A percentile compares a stretch with the other conserved stretches of the same genome.
Evolutionary conservation across 1,139 yeast species (phyloP).

Genomic region (Kodamaea sp.): DNA sequence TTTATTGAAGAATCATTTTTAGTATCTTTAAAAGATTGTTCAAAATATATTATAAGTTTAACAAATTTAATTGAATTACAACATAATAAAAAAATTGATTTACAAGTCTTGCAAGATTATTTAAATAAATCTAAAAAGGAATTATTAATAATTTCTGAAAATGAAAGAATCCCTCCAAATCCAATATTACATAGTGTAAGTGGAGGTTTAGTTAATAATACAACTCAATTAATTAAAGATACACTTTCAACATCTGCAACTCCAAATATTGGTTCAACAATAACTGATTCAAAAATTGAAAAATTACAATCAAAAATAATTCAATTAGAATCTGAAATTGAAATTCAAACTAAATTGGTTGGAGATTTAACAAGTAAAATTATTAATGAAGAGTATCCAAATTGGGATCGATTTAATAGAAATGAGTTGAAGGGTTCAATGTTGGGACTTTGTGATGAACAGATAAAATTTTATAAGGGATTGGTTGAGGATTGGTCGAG

Average conservation of each 20-base stretch:
- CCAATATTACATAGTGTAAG: slow-evolving; percentile 26
- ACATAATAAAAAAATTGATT: slow-evolving; percentile 88
- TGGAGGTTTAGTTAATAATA: slow-evolving; percentile 40
- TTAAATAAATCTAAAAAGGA: slow-evolving; percentile 67
- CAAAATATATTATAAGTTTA: slow-evolving; percentile 76
- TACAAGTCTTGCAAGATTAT: slow-evolving; percentile 81
- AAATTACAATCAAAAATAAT: slow-evolving; percentile 32
- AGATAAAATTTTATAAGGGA: slow-evolving; percentile 71
- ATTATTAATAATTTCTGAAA: slow-evolving; percentile 47
- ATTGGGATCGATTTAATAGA: slow-evolving; percentile 79
- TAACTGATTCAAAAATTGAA: slow-evolving; percentile 33
- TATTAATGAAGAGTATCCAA: slow-evolving; percentile 74
- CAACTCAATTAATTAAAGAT: slow-evolving; percentile 45
- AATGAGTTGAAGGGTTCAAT: slow-evolving; percentile 71
- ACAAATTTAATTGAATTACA: slow-evolving; percentile 75
- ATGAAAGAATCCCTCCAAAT: slow-evolving; percentile 27
- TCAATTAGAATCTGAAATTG: slow-evolving; percentile 52
- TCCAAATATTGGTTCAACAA: slow-evolving; percentile 38
- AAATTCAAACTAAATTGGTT: slow-evolving; percentile 45
- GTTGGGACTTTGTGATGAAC: slow-evolving; percentile 67
- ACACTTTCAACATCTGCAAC: slow-evolving; percentile 46
- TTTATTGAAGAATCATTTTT: slow-evolving; percentile 78
- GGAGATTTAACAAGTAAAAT: slow-evolving; percentile 65
- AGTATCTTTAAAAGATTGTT: slow-evolving; percentile 80
- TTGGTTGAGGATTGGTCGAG: slow-evolving; percentile 70